Base-by-base conservation (phyloP, 2,329 filamentous ascomycete genomes). In the Sclerotinia borealis region DNA sequence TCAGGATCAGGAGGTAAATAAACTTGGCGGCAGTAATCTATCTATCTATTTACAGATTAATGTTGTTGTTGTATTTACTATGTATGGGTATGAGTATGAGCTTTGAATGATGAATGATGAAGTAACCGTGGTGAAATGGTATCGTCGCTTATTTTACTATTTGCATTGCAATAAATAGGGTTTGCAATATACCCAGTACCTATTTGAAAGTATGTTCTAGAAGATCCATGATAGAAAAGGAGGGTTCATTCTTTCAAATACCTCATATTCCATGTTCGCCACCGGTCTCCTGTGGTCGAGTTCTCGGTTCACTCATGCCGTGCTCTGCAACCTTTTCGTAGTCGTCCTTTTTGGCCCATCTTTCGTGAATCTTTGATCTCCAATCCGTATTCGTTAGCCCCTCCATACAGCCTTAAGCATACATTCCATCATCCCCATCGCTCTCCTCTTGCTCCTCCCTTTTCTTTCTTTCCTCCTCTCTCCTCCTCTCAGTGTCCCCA, bases 391-490 rank as follows among this genome's bases (percentile, higher is more conserved):
- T 4, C n/a, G 4, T 19, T 11, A 41, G 13, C 43, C 25, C 37
- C 7, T 5, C 8, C 13, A 19, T 11, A 45, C 13, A 13, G 2
- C 17, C 22, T 22, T 56, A 78, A 27, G 75, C 79, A 72, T 81
- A 83, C 70, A 83, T 72, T 43, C 78, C 78, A 70, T 82, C 77
- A 64, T 77, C 73, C 68, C 85, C 83, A 37, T 82, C 80, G 47
- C 79, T 79, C 66, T 81, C 77, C 29, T 77, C 72, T 65, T 85
- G 83, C 34, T 67, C 66, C 55, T 66, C 68, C 54, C 64, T 41
- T 13, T 29, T 59, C 27, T 41, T 25, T n/a, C 43, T 25, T 9
- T 59, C 41, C 11, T 37, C 56, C 19, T 59, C 22, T 13, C 17
- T 29, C 27, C n/a, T 34, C n/a, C 27, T 43, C 50, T 56, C 54